These are phyloP conservation scores for Aspergillus eucalypticola DNA, from an alignment of 2,329 filamentous ascomycete genomes.

Conservation along the genomic window DNA sequence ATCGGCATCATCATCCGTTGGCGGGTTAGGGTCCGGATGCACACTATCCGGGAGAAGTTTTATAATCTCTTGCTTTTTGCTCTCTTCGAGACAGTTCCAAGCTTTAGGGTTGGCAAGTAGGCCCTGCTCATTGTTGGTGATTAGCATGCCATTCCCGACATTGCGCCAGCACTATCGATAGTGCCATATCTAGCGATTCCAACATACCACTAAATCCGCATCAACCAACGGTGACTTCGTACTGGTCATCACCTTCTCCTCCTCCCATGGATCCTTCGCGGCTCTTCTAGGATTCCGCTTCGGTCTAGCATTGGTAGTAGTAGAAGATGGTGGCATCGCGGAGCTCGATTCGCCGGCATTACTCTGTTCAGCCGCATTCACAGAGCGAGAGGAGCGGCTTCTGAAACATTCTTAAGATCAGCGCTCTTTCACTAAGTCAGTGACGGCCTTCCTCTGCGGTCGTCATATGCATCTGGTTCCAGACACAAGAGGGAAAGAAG, in stretches of 20 bases:
- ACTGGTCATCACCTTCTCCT: slow-evolving; percentile 42
- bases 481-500: not conserved
- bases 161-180: not conserved
- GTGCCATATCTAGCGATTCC: not conserved
- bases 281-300: slow-evolving; percentile 36
- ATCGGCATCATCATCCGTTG: slow-evolving; percentile 28
- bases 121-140: slow-evolving; percentile 31
- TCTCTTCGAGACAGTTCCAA: slow-evolving; percentile 45
- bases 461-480: not conserved
- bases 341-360: slow-evolving; percentile 24
- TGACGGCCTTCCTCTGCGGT: not conserved
- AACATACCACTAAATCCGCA: slow-evolving; percentile 42
- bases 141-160: not conserved
- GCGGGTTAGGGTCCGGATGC: slow-evolving; percentile 34
- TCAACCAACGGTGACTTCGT: slow-evolving; percentile 38
- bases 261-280: slow-evolving; percentile 40
- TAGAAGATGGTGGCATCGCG: slow-evolving; percentile 28
- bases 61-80: slow-evolving; percentile 44
- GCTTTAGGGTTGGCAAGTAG: slow-evolving; percentile 42
- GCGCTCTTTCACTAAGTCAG: not conserved
- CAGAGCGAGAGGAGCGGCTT: slow-evolving; percentile 18
- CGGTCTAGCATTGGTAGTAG: slow-evolving; percentile 23
- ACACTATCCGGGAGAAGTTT: slow-evolving; percentile 44
- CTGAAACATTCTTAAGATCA: slow-evolving; percentile 27
- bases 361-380: slow-evolving; percentile 30